Percentiles rank a stretch among this genome's conserved stretches.
phyloP scores from a whole-genome alignment of 1,284 basidiomycete genomes.

The Puccinia horiana region DNA sequence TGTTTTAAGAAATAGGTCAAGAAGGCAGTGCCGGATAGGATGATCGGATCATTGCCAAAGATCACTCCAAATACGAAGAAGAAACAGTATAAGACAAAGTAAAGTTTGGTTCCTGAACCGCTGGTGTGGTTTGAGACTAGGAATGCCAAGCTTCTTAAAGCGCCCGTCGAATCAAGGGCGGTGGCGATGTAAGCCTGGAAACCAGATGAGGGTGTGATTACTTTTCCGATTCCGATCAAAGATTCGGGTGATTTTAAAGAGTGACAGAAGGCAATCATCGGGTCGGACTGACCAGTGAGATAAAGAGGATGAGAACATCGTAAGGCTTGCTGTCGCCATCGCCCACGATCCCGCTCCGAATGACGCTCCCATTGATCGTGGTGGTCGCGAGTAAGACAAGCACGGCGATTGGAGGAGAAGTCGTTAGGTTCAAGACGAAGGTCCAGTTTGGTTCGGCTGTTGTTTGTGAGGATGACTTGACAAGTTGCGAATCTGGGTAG shows the following conservation, averaged over 20 bases:
- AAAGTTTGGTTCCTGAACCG: conserved; percentile 69
- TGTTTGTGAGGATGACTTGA: background rate
- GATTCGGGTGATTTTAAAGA: background rate
- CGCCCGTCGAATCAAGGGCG: conserved; percentile 83
- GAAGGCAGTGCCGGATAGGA: conserved; percentile 72
- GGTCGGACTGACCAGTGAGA: conserved; percentile 65
- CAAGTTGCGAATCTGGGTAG: background rate
- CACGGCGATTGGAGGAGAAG: conserved; percentile 73
- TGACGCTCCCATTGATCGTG: conserved; percentile 68
- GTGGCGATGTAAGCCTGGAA: conserved; percentile 83
- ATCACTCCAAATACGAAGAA: conserved; percentile 75
- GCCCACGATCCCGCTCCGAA: conserved; percentile 69
- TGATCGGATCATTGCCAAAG: conserved; percentile 72
- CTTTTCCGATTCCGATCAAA: background rate
- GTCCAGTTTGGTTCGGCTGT: background rate
- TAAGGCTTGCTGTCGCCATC: conserved; percentile 78
- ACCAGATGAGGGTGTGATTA: background rate
- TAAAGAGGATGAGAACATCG: conserved; percentile 89
- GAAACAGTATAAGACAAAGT: conserved; percentile 75
- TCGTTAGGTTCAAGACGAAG: conserved; percentile 22
- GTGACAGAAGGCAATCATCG: background rate
- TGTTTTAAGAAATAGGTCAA: conserved; percentile 80
- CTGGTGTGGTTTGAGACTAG: conserved; percentile 76
- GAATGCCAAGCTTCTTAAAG: conserved; percentile 82
- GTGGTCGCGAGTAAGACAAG: conserved; percentile 74